Percentiles rank a stretch among this genome's conserved stretches.
Conservation (phyloP, 2,329 filamentous ascomycete species). For the Hymenoscyphus albidus region DNA sequence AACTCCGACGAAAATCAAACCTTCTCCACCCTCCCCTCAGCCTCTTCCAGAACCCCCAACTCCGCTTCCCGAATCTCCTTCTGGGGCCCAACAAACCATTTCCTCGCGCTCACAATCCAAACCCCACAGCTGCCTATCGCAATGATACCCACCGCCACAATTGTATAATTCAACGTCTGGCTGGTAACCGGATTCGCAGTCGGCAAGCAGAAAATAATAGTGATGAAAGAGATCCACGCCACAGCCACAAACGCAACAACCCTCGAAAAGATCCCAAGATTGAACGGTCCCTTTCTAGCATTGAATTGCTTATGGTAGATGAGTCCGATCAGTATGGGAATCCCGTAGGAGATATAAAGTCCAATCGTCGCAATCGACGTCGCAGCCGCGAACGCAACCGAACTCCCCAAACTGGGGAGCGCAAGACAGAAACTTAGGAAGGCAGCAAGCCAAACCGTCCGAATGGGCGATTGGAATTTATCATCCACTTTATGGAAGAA, state of each 20-base stretch:
- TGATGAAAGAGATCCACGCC: conserved; percentile 52
- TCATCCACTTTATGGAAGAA: conserved; percentile 53
- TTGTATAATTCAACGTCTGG: conserved; percentile 57
- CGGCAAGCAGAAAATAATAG: conserved; percentile 55
- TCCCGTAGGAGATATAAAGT: conserved; percentile 54
- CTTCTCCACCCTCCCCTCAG: conserved; percentile 16
- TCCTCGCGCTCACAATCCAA: conserved; percentile 51
- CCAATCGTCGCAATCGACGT: conserved; percentile 57
- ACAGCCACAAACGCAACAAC: conserved; percentile 46
- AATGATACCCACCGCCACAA: conserved; percentile 56
- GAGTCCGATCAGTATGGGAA: conserved; percentile 53
- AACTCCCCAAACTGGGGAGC: conserved; percentile 51
- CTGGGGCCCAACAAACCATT: conserved; percentile 55
- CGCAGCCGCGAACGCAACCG: conserved; percentile 54
- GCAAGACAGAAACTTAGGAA: conserved; percentile 51
- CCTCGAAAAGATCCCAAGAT: conserved; percentile 44
- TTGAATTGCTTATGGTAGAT: conserved; percentile 49
- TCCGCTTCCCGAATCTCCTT: conserved; percentile 49
- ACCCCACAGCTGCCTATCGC: conserved; percentile 43
- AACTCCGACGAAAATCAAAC: background rate
- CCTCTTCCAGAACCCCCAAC: conserved; percentile 34
- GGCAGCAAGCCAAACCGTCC: conserved; percentile 54
- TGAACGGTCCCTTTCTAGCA: conserved; percentile 52
- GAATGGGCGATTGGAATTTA: conserved; percentile 46
- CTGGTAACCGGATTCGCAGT: conserved; percentile 51